Percentiles rank a stretch among this genome's conserved stretches.
phyloP scores from a whole-genome alignment of 768 basidiomycete species.

The Wakefieldia striispora region DNA sequence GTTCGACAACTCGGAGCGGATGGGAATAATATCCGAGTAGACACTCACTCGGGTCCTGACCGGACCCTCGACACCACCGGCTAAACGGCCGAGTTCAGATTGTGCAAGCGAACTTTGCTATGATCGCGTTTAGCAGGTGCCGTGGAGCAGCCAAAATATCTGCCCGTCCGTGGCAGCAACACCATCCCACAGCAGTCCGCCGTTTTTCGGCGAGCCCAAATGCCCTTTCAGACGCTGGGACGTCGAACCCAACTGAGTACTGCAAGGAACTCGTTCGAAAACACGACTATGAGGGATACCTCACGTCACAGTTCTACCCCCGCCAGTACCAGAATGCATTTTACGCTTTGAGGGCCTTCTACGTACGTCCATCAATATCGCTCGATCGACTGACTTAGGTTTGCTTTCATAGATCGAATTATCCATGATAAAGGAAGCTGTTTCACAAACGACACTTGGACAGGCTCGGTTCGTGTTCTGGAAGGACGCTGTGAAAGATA shows the following conservation, averaged over 20 bases:
- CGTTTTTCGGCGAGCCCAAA: slow-evolving; percentile 11
- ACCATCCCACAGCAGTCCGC: slow-evolving; percentile 3
- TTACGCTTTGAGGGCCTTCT: slow-evolving; percentile 80
- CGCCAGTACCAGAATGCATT: slow-evolving; percentile 60
- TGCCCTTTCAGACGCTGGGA: slow-evolving; percentile 14
- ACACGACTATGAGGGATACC: slow-evolving; percentile 80
- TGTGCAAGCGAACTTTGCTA: slow-evolving; percentile 1
- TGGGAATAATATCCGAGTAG: too few relatives aligned
- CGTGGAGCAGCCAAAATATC: slow-evolving; percentile 4
- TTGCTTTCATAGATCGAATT: slow-evolving; percentile 60
- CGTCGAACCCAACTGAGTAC: slow-evolving; percentile 51
- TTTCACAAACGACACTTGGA: slow-evolving; percentile 73
- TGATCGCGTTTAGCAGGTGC: slow-evolving; percentile 19
- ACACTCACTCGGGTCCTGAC: slow-evolving; percentile 2
- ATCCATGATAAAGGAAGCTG: slow-evolving; percentile 71
- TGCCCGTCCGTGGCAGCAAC: slow-evolving; percentile 10
- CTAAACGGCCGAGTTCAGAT: slow-evolving; percentile 6
- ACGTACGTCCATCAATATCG: slow-evolving; percentile 48
- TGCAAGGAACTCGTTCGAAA: slow-evolving; percentile 71
- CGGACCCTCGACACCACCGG: slow-evolving; percentile 24
- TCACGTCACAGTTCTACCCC: slow-evolving; percentile 73
- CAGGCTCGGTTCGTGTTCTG: slow-evolving; percentile 86
- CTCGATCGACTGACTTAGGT: slow-evolving; percentile 5
- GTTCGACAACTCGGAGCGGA: neutral
- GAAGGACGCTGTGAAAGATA: slow-evolving; percentile 72